Evolutionary conservation across 2,329 filamentous ascomycete genomes (phyloP), one percentile per base, ranked within the genome.

Genomic region (Pezicula rhizophila): DNA sequence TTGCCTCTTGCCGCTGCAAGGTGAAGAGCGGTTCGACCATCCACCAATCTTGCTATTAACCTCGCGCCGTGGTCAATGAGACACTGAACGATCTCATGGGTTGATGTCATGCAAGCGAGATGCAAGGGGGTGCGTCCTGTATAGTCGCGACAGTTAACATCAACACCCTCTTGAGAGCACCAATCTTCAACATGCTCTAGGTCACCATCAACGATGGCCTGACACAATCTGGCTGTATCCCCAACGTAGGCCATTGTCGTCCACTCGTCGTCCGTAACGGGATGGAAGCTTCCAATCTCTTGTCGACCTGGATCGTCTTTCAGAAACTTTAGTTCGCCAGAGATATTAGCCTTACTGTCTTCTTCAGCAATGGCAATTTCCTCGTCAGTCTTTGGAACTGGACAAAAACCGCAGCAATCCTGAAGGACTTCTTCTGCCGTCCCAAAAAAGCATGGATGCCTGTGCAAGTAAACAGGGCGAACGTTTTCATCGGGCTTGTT

Each of bases 181-280:
- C 87, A 95, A 55, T 82, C 79, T 57, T 80, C 66, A 3, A 95
- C 85, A 53, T 80, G 77, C 34, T 87, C 82, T 3, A 85, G 57
- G 64, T 95, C 84, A 2, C 77, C 73, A 57, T 90, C 82, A 4
- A 91, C 80, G 49, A 95, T 95, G 1, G 87, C 89, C 60, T 90
- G 85, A 60, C 87, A 95, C 2, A 95, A 74, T 14, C 78, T 74
- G 34, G 80, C 82, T 1, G 87, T 91, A 56, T 90, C 87, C 10
- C 88, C 87, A 33, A 95, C 77, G 56, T 95, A 95, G 0, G 89
- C 88, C 88, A 95, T 93, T 55, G 91, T 87, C 1, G 89, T 93
- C 87, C 89, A 95, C 61, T 93, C 88, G 45, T 88, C 77, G 38
- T 89, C 82, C 0, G 85, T 91, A 34, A 92, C 74, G 0, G 89